Percentiles rank a stretch among this genome's conserved stretches.
These are phyloP conservation scores for Colletotrichum euphorbiae DNA, from an alignment of 2,329 filamentous ascomycete genomes.

Conservation along the genomic window DNA sequence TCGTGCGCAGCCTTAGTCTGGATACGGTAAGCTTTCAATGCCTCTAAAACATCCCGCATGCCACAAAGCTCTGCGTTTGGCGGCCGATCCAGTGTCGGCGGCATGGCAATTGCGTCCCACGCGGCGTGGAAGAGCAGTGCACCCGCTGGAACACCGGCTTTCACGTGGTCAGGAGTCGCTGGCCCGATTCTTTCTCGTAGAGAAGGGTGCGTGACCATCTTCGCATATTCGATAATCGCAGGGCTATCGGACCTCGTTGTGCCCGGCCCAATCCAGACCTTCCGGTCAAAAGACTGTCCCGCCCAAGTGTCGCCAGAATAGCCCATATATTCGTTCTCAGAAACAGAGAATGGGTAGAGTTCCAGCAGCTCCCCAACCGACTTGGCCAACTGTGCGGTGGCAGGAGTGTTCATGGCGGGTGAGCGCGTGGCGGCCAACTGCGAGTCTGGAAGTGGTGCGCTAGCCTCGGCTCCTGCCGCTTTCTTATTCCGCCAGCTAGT, in stretches of 20 bases:
- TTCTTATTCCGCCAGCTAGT: constrained; percentile 21
- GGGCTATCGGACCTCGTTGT: constrained; percentile 43
- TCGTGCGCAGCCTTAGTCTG: constrained; percentile 47
- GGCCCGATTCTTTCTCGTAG: constrained; percentile 56
- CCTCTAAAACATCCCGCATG: constrained; percentile 59
- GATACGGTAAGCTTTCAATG: constrained; percentile 54
- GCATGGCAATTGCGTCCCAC: constrained; percentile 63
- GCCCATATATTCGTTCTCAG: constrained; percentile 45
- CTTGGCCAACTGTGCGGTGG: neutral
- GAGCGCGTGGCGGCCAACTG: constrained; percentile 1
- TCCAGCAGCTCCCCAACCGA: constrained; percentile 41
- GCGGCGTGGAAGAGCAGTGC: constrained; percentile 62
- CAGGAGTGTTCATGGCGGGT: too few relatives aligned
- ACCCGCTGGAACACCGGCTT: constrained; percentile 60
- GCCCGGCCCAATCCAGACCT: constrained; percentile 62
- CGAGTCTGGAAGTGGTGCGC: neutral
- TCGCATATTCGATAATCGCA: constrained; percentile 62
- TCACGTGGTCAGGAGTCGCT: constrained; percentile 61
- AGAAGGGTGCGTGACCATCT: constrained; percentile 52
- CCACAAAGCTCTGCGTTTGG: constrained; percentile 45
- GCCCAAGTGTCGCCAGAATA: constrained; percentile 45
- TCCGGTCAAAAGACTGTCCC: constrained; percentile 46
- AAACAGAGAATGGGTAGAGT: constrained; percentile 44
- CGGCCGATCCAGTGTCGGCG: constrained; percentile 47
- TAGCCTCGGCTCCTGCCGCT: constrained; percentile 21